A percentile compares a stretch with the other conserved stretches of the same genome.
These are phyloP conservation scores for Fraxinus angustifolia DNA, from an alignment of 305 asterid genomes.

Conservation along the genomic window DNA sequence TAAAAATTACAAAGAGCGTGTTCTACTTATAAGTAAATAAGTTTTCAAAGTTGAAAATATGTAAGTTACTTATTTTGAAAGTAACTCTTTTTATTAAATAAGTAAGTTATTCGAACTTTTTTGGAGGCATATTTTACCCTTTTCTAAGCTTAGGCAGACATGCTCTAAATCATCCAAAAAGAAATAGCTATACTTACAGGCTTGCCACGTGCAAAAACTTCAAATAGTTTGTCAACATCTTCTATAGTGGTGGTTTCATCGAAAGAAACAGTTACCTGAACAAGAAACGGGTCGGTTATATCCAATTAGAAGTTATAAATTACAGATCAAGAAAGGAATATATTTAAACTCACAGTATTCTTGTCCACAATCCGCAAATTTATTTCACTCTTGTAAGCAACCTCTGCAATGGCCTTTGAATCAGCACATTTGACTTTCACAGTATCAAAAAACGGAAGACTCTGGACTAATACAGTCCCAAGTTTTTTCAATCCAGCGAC, in stretches of 20 bases:
- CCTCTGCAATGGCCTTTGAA: constrained; percentile 68
- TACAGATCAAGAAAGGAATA: constrained; percentile 7
- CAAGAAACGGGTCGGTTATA: constrained; percentile 13
- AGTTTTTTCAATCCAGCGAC: constrained; percentile 80
- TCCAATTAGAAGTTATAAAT: constrained; percentile 5
- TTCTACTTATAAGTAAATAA: background rate
- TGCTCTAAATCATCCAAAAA: background rate
- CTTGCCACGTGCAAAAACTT: constrained; percentile 46
- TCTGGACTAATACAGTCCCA: constrained; percentile 83
- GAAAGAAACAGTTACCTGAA: constrained; percentile 75
- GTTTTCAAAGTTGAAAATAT: background rate
- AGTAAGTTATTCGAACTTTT: background rate
- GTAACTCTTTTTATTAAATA: background rate
- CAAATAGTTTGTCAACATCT: constrained; percentile 46
- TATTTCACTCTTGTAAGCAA: constrained; percentile 62
- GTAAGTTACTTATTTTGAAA: background rate
- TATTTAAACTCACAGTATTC: constrained; percentile 56
- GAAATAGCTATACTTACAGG: constrained; percentile 31
- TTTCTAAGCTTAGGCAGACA: background rate
- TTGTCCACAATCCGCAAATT: constrained; percentile 75
- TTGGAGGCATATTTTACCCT: background rate
- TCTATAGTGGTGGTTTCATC: constrained; percentile 52
- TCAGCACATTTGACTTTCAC: constrained; percentile 76
- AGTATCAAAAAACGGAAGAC: constrained; percentile 87
- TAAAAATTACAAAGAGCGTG: background rate